Base-by-base conservation (phyloP, 2,329 filamentous ascomycete species). In the Chaetomium strumarium region DNA sequence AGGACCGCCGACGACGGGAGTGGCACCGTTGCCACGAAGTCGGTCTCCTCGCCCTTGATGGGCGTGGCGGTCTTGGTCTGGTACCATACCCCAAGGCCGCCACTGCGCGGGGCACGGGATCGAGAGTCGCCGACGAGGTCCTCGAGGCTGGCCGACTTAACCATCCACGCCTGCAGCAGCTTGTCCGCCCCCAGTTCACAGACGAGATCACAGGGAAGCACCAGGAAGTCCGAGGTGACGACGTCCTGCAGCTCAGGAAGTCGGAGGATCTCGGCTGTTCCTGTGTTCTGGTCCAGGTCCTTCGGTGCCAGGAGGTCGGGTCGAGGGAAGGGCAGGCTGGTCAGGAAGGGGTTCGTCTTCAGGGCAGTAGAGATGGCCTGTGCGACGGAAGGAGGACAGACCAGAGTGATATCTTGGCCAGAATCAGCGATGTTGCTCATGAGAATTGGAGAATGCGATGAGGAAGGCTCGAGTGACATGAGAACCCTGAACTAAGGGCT, bases 181-280 rank as follows among this genome's bases (percentile, higher is more conserved):
- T 85, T 82, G 62, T 90, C 86, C 12, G 90, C 91, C 2, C 87
- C 85, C 14, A 97, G 74, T 64, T 96, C 91, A 67, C 90, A 96
- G 37, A 99, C 84, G 7, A 99, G 75, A 67, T 99, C 93, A 69
- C 93, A 99, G 0, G 93, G 92, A 4, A 99, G 75, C 3, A 97
- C 81, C 24, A 96, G 74, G 64, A 99, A 97, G 70, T 99, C 90
- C 12, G 84, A 83, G 49, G 81, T 90, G 62, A 99, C 82, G 8
- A 83, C 77, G n/a, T 77, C 75, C 64, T 86, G 84, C 41, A 97
- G 83, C 66, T 96, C 88, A 1, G 88, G 86, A 9, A 96, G 76
- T 10, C 91, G 83, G 48, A 99, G 80, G 17, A 97, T 83, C 63
- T 96, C 86, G 8, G 89, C 91, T 7, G 93, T 97, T 47, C 90